Evolutionary conservation across 441 rosid genomes (phyloP), one percentile per base, ranked within the genome.

Genomic region (Populus hybrid): DNA sequence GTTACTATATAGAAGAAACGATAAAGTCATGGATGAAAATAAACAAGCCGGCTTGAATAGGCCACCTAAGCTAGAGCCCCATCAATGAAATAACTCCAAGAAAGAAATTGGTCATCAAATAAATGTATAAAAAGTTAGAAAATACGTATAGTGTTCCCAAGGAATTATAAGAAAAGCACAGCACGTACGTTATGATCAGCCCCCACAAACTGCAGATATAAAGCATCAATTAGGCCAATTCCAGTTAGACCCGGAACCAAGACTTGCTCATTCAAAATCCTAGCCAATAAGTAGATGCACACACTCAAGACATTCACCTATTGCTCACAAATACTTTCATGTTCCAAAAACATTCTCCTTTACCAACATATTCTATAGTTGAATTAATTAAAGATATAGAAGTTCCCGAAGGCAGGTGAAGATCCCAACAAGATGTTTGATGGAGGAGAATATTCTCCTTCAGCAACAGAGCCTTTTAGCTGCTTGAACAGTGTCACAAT

Each of bases 361-460:
- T 45, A 4, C 20, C 56, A 14, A 3, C 56, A 45, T 45, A 14
- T 45, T 45, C 56, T 12, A 45, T 45, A 14, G 56, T 1, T 45
- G 56, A 45, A 45, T 14, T 4, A 45, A 38, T 12, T 12, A 45
- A 45, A 40, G 50, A 11, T 3, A 11, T 63, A 20, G 45, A n/a
- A 66, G 29, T 33, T 80, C 68, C 23, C 9, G 26, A 16, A 23
- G 29, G 69, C 42, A 45, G 56, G 56, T 4, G 56, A 45, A 45
- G 20, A 45, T 45, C 56, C 71, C 81, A 61, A 79, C 40, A 69
- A 76, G 78, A 88, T 85, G 90, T 77, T 79, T 26, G 85, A 78
- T 63, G 89, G 78, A 66, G 83, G 21, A 33, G 90, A 88, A 80
- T 88, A 83, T 82, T 81, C 86, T 53, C 74, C 73, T 75, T 80